A percentile compares a stretch with the other conserved stretches of the same genome.
phyloP scores from a whole-genome alignment of 148 eudicot species.

The Chenopodium berlandieri region DNA sequence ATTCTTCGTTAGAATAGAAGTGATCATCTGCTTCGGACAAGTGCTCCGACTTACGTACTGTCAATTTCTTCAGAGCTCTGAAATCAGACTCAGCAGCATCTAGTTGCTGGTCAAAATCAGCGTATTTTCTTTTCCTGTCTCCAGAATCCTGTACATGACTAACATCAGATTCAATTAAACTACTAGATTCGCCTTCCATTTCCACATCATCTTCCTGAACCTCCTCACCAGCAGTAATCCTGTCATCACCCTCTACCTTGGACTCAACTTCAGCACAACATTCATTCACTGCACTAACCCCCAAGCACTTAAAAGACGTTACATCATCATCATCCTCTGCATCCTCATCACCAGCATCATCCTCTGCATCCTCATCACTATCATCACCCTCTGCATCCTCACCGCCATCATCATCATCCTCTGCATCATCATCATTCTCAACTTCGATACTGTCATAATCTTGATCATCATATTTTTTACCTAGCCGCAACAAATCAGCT shows the following conservation, averaged over 20 bases:
- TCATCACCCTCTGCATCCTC: conserved; percentile 27
- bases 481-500: conserved; percentile 57
- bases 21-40: conserved; percentile 48
- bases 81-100: conserved; percentile 72
- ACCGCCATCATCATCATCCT: conserved; percentile 6
- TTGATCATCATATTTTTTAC: conserved; percentile 29
- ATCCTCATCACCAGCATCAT: conserved; percentile 2
- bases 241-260: conserved; percentile 20
- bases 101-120: conserved; percentile 70
- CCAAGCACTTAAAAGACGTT: too few species aligned
- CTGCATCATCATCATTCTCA: conserved; percentile 32
- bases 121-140: conserved; percentile 60
- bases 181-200: conserved; percentile 30
- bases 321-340: too few species aligned
- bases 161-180: conserved; percentile 31
- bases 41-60: conserved; percentile 43
- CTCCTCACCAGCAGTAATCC: conserved; percentile 18
- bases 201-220: conserved; percentile 25
- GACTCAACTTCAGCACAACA: conserved; percentile 22
- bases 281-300: too few species aligned
- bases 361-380: conserved; percentile 5
- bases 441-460: conserved; percentile 33
- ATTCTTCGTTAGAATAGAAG: conserved; percentile 87
- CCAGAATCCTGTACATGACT: conserved; percentile 16
- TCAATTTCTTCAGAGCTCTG: conserved; percentile 74